Conservation (phyloP, 2,329 filamentous ascomycete genomes). For the Macrophomina pseudophaseolina region DNA sequence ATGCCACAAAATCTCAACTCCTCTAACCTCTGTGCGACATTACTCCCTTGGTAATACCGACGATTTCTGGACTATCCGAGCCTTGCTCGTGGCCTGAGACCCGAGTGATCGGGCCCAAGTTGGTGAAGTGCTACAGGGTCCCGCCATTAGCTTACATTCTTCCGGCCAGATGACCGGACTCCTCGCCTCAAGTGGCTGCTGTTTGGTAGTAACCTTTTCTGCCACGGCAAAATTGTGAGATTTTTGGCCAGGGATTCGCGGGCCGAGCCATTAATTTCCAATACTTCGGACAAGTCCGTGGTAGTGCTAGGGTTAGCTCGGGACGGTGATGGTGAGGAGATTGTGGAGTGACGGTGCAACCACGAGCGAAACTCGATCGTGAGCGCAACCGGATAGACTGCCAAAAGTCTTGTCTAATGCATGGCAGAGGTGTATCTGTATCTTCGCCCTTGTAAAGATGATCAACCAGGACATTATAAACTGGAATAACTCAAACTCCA, state of each 20-base stretch:
- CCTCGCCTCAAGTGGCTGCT: too few relatives aligned
- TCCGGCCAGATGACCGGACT: too few relatives aligned
- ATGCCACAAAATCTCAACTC: slow-evolving; percentile 15
- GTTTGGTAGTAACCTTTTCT: not conserved
- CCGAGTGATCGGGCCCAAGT: too few relatives aligned
- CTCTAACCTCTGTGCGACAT: not conserved
- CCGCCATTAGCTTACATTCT: too few relatives aligned
- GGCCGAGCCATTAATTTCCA: slow-evolving; percentile 9
- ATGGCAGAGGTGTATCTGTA: not conserved
- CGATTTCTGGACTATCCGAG: too few relatives aligned
- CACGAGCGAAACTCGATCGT: not conserved
- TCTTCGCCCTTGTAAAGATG: not conserved
- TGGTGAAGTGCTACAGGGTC: too few relatives aligned
- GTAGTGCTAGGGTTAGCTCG: not conserved
- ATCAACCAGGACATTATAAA: not conserved
- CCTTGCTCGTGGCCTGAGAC: not conserved
- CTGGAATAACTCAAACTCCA: not conserved
- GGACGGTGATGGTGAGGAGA: slow-evolving; percentile 1
- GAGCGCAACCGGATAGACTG: not conserved
- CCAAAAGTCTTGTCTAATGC: not conserved
- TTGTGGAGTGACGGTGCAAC: slow-evolving; percentile 15
- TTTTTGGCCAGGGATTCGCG: not conserved
- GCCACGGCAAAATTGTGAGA: not conserved
- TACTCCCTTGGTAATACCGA: too few relatives aligned
- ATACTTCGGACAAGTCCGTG: not conserved